These are phyloP conservation scores for Calonectria hawksworthii DNA, from an alignment of 2,329 filamentous ascomycete species.

Conservation along the genomic window DNA sequence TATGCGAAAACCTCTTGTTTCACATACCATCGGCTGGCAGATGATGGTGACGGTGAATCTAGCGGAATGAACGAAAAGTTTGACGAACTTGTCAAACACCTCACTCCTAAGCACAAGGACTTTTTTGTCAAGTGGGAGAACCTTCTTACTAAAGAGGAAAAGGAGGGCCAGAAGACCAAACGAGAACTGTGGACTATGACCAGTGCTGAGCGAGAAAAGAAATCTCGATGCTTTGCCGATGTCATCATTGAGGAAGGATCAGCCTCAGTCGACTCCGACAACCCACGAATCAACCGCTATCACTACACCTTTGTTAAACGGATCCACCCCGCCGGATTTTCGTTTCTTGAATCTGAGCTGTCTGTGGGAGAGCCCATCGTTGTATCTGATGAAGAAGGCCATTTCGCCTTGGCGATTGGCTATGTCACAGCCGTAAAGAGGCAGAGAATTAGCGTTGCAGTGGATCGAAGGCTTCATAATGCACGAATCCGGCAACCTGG, in stretches of 20 bases:
- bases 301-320: conserved; percentile 88
- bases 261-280: conserved; percentile 76
- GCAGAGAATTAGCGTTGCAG: conserved; percentile 85
- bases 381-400: conserved; percentile 94
- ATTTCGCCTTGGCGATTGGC: conserved; percentile 94
- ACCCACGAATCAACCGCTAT: conserved; percentile 90
- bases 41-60: conserved; percentile 84
- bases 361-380: conserved; percentile 91
- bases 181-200: conserved; percentile 97
- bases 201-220: conserved; percentile 87
- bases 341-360: conserved; percentile 92
- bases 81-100: conserved; percentile 81
- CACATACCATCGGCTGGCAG: conserved; percentile 91
- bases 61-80: conserved; percentile 88
- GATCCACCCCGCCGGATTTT: conserved; percentile 73
- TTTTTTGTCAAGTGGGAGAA: conserved; percentile 98
- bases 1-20: conserved; percentile 95
- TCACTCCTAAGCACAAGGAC: conserved; percentile 79
- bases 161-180: conserved; percentile 87
- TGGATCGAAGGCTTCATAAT: conserved; percentile 92
- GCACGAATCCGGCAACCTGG: conserved; percentile 80
- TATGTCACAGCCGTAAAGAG: conserved; percentile 86
- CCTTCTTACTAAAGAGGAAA: conserved; percentile 93
- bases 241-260: conserved; percentile 87
- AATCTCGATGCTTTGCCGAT: conserved; percentile 91